phyloP scores from a whole-genome alignment of 257 asterid genomes.

The Nicotiana benthamiana region DNA sequence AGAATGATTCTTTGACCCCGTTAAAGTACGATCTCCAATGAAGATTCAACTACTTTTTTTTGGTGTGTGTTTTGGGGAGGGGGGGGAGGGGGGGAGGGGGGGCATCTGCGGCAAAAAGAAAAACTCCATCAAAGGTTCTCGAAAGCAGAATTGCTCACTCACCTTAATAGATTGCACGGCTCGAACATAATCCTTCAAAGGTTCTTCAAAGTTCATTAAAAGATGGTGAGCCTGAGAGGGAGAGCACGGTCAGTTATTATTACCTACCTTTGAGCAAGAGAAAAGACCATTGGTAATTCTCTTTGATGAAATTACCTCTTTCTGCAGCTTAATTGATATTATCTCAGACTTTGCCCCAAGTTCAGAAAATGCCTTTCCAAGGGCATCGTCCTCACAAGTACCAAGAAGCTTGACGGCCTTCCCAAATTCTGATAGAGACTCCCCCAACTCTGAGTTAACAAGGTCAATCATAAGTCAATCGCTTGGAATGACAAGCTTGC shows the following conservation, averaged over 20 bases:
- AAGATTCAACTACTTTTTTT: neutral
- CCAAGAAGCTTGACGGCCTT: conserved; percentile 94
- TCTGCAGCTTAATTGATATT: conserved; percentile 66
- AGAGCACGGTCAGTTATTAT: neutral
- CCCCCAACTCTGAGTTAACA: conserved; percentile 63
- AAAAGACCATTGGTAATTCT: neutral
- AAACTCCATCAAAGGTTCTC: neutral
- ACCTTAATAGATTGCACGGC: conserved; percentile 98
- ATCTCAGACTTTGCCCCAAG: conserved; percentile 80
- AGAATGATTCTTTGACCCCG: neutral
- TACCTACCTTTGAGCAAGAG: neutral
- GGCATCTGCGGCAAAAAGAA: neutral
- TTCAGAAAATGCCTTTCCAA: conserved; percentile 91
- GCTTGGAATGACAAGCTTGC: neutral
- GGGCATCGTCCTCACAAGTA: conserved; percentile 62
- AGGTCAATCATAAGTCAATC: neutral
- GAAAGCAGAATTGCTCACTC: conserved; percentile 16
- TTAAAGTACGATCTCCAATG: neutral
- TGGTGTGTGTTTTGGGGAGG: no score
- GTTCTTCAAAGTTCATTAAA: conserved; percentile 94
- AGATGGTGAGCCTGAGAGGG: conserved; percentile 78
- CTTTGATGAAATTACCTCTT: conserved; percentile 46
- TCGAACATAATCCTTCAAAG: conserved; percentile 89
- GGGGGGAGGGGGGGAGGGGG: neutral
- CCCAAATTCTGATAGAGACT: conserved; percentile 83